phyloP scores from a whole-genome alignment of 2,329 filamentous ascomycete species.

The Paecilomyces niveus region DNA sequence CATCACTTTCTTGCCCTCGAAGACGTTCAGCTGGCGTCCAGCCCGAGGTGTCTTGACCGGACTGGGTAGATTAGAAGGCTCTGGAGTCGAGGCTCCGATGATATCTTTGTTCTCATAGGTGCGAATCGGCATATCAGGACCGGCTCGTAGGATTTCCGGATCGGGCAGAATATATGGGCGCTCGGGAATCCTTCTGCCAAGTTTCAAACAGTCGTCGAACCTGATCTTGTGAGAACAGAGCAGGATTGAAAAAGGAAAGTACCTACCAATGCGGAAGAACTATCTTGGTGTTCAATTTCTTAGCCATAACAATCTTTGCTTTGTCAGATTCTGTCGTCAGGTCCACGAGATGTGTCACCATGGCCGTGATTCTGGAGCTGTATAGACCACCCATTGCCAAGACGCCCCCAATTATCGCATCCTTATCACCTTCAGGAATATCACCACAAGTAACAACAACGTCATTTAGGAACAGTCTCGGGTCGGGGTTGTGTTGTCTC shows the following conservation, averaged over 20 bases:
- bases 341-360: conserved; percentile 85
- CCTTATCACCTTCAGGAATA: conserved; percentile 77
- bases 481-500: conserved; percentile 83
- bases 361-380: conserved; percentile 60
- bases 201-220: conserved; percentile 94
- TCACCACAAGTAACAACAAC: conserved; percentile 77
- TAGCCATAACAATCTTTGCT: conserved; percentile 49
- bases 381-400: conserved; percentile 84
- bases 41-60: conserved; percentile 18
- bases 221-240: conserved; percentile 35
- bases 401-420: conserved; percentile 84
- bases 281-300: conserved; percentile 66
- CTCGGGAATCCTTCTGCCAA: conserved; percentile 87
- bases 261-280: conserved; percentile 84
- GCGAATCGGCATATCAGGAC: conserved; percentile 49
- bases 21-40: conserved; percentile 59
- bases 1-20: conserved; percentile 69
- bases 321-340: conserved; percentile 68
- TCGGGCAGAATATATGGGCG: conserved; percentile 77
- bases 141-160: conserved; percentile 66
- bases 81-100: conserved; percentile 57
- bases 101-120: conserved; percentile 56
- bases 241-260: not conserved
- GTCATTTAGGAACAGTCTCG: conserved; percentile 79
- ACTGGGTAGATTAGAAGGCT: conserved; percentile 35